These are phyloP conservation scores for Phyllosticta citriasiana DNA, from an alignment of 2,329 filamentous ascomycete species.

Conservation along the genomic window DNA sequence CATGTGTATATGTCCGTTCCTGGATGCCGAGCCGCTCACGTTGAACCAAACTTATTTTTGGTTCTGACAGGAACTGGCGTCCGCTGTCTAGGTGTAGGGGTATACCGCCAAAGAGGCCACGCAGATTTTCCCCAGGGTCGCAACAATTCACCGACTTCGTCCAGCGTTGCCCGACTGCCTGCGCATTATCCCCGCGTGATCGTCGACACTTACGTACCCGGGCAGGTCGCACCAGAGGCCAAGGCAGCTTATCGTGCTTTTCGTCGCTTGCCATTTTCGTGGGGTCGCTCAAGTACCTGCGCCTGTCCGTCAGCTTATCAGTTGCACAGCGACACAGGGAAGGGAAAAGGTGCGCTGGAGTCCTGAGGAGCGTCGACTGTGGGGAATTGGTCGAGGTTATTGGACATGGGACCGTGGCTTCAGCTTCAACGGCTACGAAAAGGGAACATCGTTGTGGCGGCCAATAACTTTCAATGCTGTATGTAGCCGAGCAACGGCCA, in stretches of 20 bases:
- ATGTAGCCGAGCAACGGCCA: not conserved
- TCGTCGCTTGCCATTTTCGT: not conserved
- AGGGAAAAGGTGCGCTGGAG: not conserved
- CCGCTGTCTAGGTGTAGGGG: not conserved
- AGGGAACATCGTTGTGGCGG: not conserved
- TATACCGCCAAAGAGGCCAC: not conserved
- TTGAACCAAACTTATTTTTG: not conserved
- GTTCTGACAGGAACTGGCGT: not conserved
- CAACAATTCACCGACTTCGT: conserved; percentile 3
- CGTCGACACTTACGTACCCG: not conserved
- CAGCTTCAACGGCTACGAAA: not conserved
- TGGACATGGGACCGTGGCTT: not conserved
- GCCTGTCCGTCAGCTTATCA: not conserved
- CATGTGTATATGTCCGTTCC: too few relatives aligned
- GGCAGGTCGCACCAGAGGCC: not conserved
- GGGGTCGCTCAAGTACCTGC: not conserved
- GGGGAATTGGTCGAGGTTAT: not conserved
- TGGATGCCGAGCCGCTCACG: too few relatives aligned
- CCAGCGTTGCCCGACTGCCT: not conserved
- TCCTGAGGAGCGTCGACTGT: not conserved
- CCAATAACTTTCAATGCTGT: not conserved
- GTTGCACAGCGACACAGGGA: not conserved
- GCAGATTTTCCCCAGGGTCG: conserved; percentile 8
- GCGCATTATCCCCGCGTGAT: not conserved
- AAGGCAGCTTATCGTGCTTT: not conserved